Evolutionary conservation across 345 rosid species (phyloP).

Genomic region (Geranium brycei): DNA sequence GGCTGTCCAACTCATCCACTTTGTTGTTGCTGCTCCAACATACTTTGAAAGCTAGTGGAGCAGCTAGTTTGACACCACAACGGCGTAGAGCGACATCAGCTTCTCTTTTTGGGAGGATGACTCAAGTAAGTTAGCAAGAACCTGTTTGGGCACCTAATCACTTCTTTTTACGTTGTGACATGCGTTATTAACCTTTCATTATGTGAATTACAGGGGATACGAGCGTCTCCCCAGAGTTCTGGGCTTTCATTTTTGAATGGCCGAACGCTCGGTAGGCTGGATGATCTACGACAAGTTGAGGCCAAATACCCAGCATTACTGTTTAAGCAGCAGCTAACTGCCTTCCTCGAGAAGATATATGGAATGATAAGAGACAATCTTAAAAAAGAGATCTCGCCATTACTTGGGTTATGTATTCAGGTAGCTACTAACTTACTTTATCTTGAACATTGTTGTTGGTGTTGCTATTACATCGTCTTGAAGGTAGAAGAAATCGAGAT

Average conservation of each 20-base stretch:
- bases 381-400: constrained; percentile 92
- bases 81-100: constrained; percentile 81
- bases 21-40: constrained; percentile 79
- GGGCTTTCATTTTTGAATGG: constrained; percentile 70
- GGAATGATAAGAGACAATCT: constrained; percentile 96
- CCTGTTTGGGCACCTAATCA: constrained; percentile 4
- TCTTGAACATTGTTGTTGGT: background rate
- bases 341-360: constrained; percentile 96
- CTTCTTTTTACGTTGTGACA: constrained; percentile 1
- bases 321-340: constrained; percentile 97
- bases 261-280: constrained; percentile 57
- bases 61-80: constrained; percentile 96
- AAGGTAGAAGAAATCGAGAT: background rate
- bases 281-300: constrained; percentile 87
- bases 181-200: constrained; percentile 7
- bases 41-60: constrained; percentile 92
- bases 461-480: background rate
- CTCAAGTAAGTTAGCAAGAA: constrained; percentile 51
- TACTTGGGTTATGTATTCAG: constrained; percentile 96
- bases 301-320: constrained; percentile 95
- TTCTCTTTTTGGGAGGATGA: constrained; percentile 95
- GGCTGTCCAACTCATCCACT: constrained; percentile 93
- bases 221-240: constrained; percentile 85
- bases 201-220: constrained; percentile 48
- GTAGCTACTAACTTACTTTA: constrained; percentile 23